Conservation (phyloP, 306 rosid species). For the Quillaja saponaria region DNA sequence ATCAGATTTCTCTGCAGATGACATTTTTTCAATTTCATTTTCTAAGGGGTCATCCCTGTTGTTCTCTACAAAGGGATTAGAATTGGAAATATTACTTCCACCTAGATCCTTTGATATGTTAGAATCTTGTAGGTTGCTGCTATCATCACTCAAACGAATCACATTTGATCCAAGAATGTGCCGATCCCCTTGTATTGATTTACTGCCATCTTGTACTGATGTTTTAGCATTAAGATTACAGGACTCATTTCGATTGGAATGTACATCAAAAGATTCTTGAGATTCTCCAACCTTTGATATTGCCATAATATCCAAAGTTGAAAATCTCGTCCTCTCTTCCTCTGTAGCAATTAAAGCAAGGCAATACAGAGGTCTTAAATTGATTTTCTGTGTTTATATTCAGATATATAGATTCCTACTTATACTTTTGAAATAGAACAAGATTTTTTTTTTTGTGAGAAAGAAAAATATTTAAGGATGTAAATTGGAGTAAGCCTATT, state of each 20-base stretch:
- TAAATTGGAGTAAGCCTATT: slow-evolving; percentile 1
- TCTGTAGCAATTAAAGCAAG: slow-evolving; percentile 48
- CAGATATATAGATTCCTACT: neutral
- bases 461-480: slow-evolving; percentile 8
- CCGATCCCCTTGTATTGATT: slow-evolving; percentile 24
- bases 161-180: slow-evolving; percentile 22
- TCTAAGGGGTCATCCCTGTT: slow-evolving; percentile 28
- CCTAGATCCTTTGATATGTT: slow-evolving; percentile 1
- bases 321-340: slow-evolving; percentile 30
- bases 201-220: slow-evolving; percentile 30
- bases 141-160: neutral
- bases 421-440: slow-evolving; percentile 1
- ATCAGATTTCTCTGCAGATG: slow-evolving; percentile 13
- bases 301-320: slow-evolving; percentile 23
- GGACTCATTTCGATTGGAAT: slow-evolving; percentile 30
- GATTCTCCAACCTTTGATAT: slow-evolving; percentile 34
- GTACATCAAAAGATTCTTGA: slow-evolving; percentile 29
- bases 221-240: slow-evolving; percentile 26
- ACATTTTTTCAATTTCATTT: slow-evolving; percentile 28
- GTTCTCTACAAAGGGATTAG: slow-evolving; percentile 24
- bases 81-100: slow-evolving; percentile 18
- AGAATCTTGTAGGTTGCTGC: slow-evolving; percentile 10
- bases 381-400: slow-evolving; percentile 4
- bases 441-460: neutral
- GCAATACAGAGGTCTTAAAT: slow-evolving; percentile 11